Conservation (phyloP, 2,329 filamentous ascomycete species). For the Alternaria postmessia region DNA sequence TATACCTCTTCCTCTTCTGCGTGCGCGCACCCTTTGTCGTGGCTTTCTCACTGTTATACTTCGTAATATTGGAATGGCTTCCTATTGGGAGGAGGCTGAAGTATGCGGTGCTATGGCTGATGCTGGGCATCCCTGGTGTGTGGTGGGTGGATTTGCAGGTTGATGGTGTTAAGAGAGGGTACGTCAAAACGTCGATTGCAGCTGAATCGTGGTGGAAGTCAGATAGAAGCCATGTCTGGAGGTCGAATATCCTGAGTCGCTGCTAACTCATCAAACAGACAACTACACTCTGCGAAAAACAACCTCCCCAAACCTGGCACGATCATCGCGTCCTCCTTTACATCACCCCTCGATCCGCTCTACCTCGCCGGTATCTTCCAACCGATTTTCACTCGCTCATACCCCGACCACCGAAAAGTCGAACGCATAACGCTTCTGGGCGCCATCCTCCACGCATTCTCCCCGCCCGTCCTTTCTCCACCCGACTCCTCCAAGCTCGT, state of each 20-base stretch:
- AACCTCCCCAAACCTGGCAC: constrained; percentile 81
- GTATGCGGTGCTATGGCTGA: constrained; percentile 86
- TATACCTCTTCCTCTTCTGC: constrained; percentile 77
- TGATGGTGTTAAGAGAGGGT: constrained; percentile 93
- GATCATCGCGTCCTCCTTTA: constrained; percentile 89
- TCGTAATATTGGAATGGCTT: constrained; percentile 82
- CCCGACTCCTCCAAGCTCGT: constrained; percentile 45
- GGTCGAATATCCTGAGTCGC: background rate
- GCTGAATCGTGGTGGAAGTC: background rate
- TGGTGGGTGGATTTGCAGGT: constrained; percentile 99
- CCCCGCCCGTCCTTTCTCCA: constrained; percentile 58
- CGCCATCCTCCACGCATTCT: constrained; percentile 77
- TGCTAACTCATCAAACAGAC: constrained; percentile 21
- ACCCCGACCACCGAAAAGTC: constrained; percentile 76
- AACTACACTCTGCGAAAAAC: constrained; percentile 45
- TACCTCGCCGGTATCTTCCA: constrained; percentile 97
- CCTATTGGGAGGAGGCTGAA: constrained; percentile 74
- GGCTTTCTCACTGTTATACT: constrained; percentile 73
- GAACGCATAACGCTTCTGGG: constrained; percentile 77
- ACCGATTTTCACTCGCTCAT: constrained; percentile 89
- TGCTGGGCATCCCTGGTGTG: constrained; percentile 88
- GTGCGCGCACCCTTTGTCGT: constrained; percentile 82
- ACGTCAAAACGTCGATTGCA: constrained; percentile 31
- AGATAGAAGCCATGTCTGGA: background rate
- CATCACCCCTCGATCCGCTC: constrained; percentile 88